These are phyloP conservation scores for Albifimbria verrucaria DNA, from an alignment of 2,329 filamentous ascomycete species.

Conservation along the genomic window DNA sequence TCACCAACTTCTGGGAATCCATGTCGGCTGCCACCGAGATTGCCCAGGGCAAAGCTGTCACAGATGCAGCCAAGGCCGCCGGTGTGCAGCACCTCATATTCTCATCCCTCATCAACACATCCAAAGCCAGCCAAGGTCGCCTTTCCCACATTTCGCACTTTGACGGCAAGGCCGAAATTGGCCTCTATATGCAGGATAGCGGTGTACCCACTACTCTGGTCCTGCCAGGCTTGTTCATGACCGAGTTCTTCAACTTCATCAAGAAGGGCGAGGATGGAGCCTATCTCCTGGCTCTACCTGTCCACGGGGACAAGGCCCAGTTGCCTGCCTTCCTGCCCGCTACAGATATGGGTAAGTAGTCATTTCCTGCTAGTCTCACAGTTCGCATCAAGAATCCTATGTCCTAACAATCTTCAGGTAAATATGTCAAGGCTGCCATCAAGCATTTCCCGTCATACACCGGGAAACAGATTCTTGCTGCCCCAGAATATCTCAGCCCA, in stretches of 20 bases:
- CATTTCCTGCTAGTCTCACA: no score
- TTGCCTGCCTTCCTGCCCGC: constrained; percentile 35
- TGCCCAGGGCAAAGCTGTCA: constrained; percentile 41
- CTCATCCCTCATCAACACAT: constrained; percentile 40
- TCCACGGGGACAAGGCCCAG: constrained; percentile 24
- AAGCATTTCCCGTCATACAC: constrained; percentile 19
- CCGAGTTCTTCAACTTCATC: constrained; percentile 35
- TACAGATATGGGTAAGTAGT: constrained; percentile 35
- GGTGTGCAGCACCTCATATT: constrained; percentile 45
- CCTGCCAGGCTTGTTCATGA: constrained; percentile 52
- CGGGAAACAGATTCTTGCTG: constrained; percentile 32
- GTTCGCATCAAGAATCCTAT: background rate
- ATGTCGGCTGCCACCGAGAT: constrained; percentile 31
- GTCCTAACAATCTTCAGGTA: constrained; percentile 15
- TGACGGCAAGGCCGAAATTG: constrained; percentile 54
- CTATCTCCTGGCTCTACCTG: constrained; percentile 24
- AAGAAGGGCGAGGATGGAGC: constrained; percentile 24
- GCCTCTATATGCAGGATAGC: constrained; percentile 50
- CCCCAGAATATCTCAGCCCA: constrained; percentile 32
- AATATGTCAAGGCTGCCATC: constrained; percentile 32
- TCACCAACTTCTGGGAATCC: constrained; percentile 37
- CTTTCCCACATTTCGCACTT: constrained; percentile 44
- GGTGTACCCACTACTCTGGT: constrained; percentile 50
- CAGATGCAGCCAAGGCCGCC: constrained; percentile 40
- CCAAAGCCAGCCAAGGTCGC: constrained; percentile 31